Base-by-base conservation (phyloP, 768 basidiomycete genomes). In the Podaxis sp. region DNA sequence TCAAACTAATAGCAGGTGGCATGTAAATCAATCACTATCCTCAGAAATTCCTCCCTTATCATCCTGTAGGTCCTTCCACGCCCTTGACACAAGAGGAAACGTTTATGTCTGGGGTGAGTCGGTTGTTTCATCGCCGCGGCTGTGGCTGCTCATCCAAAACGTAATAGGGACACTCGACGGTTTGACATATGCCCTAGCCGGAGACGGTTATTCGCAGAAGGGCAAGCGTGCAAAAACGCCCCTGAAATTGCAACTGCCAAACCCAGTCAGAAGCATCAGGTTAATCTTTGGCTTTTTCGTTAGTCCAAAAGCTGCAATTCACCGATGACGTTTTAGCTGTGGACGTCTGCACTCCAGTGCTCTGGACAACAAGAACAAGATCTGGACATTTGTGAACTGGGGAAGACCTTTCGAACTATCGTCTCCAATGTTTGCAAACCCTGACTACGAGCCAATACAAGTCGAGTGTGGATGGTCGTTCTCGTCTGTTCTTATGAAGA, bases 401-500 rank as follows among this genome's bases (percentile, higher is more conserved):
- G 94, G 92, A 2, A 80, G 90, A 22, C 91, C 93, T 1, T 90
- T 90, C 76, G 77, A 78, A 48, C 77, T 94, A 41, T 75, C 76
- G 1, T 80, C 84, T 15, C 70, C 77, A 2, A 73, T 84, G 26
- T 74, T 87, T 36, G 76, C 74, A 2, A 82, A 87, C 46, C 74
- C 76, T 2, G 73, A 75, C 38, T 78, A 73, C 49, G 71, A 68
- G 40, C 80, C 82, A 22, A 69, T 77, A 24, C 90, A 90, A 71
- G 81, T 93, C 40, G 89, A 88, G 71, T 89, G 90, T 67, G 93
- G 94, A 48, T 95, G 94, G 94, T 64, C 69, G 13, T 91, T 90
- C 72, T 88, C 89, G n/a, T 83, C 87, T 11, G 77, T 88, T 33
- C 85, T 96, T 67, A 90, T 88, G 8, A 78, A 80, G 64, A 78